Evolutionary conservation across 805 yeast species (phyloP).

Genomic region (Candida oleophila): DNA sequence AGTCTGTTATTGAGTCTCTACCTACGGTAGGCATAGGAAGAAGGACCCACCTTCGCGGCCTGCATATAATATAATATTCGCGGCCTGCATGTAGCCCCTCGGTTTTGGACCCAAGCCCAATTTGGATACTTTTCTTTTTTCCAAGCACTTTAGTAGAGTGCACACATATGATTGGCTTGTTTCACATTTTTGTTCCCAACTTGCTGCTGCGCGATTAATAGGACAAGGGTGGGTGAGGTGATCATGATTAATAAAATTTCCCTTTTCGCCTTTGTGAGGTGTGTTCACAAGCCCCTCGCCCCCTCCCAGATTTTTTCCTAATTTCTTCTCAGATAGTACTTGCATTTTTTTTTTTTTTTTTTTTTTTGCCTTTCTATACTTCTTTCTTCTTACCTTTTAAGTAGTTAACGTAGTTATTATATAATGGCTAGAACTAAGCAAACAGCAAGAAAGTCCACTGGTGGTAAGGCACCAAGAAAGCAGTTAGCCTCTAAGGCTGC

Average conservation of each 20-base stretch:
- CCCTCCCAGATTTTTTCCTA: no score
- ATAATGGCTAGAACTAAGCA: constrained; percentile 90
- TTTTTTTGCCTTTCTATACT: neutral
- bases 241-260: neutral
- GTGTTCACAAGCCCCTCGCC: no score
- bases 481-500: constrained; percentile 91
- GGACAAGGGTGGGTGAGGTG: neutral
- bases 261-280: neutral
- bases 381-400: neutral
- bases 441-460: constrained; percentile 92
- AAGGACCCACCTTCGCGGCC: neutral
- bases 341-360: neutral
- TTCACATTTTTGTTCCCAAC: neutral
- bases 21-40: no score
- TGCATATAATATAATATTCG: no score
- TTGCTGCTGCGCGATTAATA: constrained; percentile 1
- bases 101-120: neutral
- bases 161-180: constrained; percentile 1
- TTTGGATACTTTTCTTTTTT: neutral
- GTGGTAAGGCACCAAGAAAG: constrained; percentile 96
- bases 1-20: no score
- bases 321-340: neutral
- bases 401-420: neutral
- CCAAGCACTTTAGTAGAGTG: neutral
- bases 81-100: neutral